phyloP scores from a whole-genome alignment of 805 yeast genomes.

The Cyberlindnera euphorbiiphila region DNA sequence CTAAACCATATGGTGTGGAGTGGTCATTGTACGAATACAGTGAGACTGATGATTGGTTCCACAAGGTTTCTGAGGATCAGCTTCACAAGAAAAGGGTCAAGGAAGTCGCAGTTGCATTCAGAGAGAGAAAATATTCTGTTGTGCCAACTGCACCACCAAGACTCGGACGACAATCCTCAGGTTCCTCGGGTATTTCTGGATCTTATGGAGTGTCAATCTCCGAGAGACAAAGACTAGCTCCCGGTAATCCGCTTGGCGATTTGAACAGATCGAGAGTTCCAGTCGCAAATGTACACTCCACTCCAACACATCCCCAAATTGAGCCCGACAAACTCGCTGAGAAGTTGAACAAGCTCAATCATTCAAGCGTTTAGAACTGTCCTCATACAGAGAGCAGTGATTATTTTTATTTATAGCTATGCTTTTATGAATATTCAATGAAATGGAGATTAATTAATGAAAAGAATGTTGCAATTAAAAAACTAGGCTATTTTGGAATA shows the following conservation, averaged over 20 bases:
- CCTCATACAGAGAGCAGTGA: too few relatives aligned
- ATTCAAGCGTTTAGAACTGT: too few relatives aligned
- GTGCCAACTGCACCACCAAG: conserved; percentile 69
- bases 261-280: conserved; percentile 22
- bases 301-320: conserved; percentile 2
- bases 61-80: conserved; percentile 47
- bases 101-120: conserved; percentile 66
- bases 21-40: conserved; percentile 88
- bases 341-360: conserved; percentile 22
- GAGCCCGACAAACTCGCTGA: conserved; percentile 31
- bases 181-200: conserved; percentile 3
- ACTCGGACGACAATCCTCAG: conserved; percentile 10
- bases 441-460: neutral
- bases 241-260: conserved; percentile 9
- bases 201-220: neutral
- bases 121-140: conserved; percentile 67
- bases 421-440: conserved; percentile 1
- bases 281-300: neutral
- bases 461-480: too few relatives aligned
- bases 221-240: conserved; percentile 5
- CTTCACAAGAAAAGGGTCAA: conserved; percentile 49
- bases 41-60: conserved; percentile 74
- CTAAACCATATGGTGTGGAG: conserved; percentile 93
- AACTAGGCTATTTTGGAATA: conserved; percentile 25
- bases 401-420: neutral